Evolutionary conservation across 805 yeast species (phyloP), one percentile per base, ranked within the genome.

Genomic region (Wickerhamomyces canadensis): DNA sequence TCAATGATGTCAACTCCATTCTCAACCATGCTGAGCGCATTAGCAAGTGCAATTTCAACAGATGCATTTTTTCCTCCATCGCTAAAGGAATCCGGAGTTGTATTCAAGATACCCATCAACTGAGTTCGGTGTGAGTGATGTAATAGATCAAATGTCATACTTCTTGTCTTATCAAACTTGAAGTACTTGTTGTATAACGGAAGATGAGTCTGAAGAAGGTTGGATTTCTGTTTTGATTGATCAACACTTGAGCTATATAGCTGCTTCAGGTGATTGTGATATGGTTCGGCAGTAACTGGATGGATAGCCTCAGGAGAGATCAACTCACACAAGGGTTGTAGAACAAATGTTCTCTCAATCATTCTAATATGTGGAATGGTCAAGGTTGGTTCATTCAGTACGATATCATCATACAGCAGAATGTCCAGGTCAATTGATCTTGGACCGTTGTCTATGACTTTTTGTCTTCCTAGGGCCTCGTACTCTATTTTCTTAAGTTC

Each of bases 11-110:
- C 67, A n/a, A 88, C 85, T 2, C 86, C 88, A 17, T 70, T 62
- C 0, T 57, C 49, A 6, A 76, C 69, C 69, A 84, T 70, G 27
- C 59, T 45, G 28, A 60, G 55, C 0, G 81, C 83, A 18, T 64
- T 61, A 0, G 49, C 52, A 19, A 80, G 53, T 2, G 78, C 67
- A 10, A 60, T 58, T 0, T 61, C 69, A 0, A 68, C 26, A 6
- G 65, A 53, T 2, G 64, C 51, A 22, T 65, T 54, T 14, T 54
- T 53, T 1, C 93, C 87, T 2, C 96, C 98, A 59, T 93, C 98
- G 31, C 95, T 84, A 56, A 93, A 93, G 2, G 96, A 88, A 59
- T 93, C 97, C 0, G 97, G 96, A 0, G 98, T 93, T 16, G 83
- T 72, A 52, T 93, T 93, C 45, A 93, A 60, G 33, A 93, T 80